Conservation (phyloP, 75 land plant species). For the Larix kaempferi region DNA sequence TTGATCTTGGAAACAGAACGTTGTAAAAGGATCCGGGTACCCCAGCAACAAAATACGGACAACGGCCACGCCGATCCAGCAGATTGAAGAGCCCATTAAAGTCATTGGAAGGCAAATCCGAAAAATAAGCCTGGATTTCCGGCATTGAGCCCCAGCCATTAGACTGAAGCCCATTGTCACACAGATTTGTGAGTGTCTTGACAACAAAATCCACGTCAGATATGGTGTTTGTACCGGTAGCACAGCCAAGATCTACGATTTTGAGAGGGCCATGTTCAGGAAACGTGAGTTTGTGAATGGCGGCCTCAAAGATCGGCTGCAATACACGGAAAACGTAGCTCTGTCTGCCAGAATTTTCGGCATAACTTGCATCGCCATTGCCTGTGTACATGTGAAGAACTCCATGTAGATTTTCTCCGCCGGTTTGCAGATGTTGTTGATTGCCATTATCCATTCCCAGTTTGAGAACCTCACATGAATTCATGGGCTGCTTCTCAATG, state of each 20-base stretch:
- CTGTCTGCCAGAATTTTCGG: too few species aligned
- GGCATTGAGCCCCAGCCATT: neutral
- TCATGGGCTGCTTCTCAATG: too few species aligned
- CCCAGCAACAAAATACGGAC: constrained; percentile 17
- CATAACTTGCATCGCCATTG: too few species aligned
- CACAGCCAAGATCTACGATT: constrained; percentile 24
- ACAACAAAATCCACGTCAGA: constrained; percentile 4
- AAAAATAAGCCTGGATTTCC: constrained; percentile 22
- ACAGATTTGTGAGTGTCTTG: neutral
- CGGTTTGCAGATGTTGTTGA: too few species aligned
- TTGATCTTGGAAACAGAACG: constrained; percentile 18
- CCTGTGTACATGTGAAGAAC: too few species aligned
- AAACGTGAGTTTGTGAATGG: neutral
- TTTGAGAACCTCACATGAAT: too few species aligned
- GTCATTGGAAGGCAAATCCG: constrained; percentile 29
- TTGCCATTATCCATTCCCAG: too few species aligned
- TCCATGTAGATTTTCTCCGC: too few species aligned
- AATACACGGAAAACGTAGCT: neutral
- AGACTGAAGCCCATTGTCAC: neutral
- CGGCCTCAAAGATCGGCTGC: neutral
- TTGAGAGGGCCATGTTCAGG: constrained; percentile 9
- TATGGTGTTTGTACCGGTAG: constrained; percentile 14
- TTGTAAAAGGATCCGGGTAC: constrained; percentile 30
- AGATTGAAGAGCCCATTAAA: constrained; percentile 25
- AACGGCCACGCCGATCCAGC: neutral